Evolutionary conservation across 345 rosid species (phyloP).

Genomic region (Cardamine occulta): DNA sequence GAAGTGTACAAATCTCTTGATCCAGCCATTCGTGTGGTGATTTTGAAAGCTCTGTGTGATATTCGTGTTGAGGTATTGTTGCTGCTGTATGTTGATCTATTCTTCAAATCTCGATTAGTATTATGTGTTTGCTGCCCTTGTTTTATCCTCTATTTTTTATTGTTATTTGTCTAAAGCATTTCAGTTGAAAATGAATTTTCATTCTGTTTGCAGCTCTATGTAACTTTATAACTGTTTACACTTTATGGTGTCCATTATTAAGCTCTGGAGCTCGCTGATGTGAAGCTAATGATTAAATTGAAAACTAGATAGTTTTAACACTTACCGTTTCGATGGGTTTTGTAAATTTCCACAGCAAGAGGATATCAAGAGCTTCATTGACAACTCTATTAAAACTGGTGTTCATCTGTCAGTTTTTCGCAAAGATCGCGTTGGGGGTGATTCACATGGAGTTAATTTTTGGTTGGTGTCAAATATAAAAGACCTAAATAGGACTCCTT

Average conservation of each 20-base stretch:
- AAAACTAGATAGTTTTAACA: slow-evolving; percentile 12
- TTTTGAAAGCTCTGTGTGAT: slow-evolving; percentile 95
- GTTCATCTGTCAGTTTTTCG: slow-evolving; percentile 82
- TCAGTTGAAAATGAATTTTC: slow-evolving; percentile 16
- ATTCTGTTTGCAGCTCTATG: slow-evolving; percentile 5
- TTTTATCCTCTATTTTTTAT: neutral
- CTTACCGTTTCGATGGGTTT: slow-evolving; percentile 18
- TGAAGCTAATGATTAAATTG: slow-evolving; percentile 33
- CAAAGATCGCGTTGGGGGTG: slow-evolving; percentile 94
- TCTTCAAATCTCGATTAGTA: neutral
- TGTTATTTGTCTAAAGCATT: neutral
- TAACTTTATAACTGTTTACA: slow-evolving; percentile 10
- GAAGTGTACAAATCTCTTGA: slow-evolving; percentile 86
- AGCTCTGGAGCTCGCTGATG: slow-evolving; percentile 64
- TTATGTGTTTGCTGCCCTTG: slow-evolving; percentile 15
- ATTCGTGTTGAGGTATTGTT: slow-evolving; percentile 93
- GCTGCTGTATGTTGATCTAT: slow-evolving; percentile 6
- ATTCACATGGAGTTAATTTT: slow-evolving; percentile 88
- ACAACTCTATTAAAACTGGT: slow-evolving; percentile 85
- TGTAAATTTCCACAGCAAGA: slow-evolving; percentile 78
- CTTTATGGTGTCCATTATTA: slow-evolving; percentile 8
- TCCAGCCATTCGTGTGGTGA: slow-evolving; percentile 93
- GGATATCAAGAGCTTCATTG: slow-evolving; percentile 88
- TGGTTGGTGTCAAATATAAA: slow-evolving; percentile 56
- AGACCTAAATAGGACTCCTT: slow-evolving; percentile 3